Base-by-base conservation (phyloP, 495 filamentous ascomycete species). In the Penicillium silybi region DNA sequence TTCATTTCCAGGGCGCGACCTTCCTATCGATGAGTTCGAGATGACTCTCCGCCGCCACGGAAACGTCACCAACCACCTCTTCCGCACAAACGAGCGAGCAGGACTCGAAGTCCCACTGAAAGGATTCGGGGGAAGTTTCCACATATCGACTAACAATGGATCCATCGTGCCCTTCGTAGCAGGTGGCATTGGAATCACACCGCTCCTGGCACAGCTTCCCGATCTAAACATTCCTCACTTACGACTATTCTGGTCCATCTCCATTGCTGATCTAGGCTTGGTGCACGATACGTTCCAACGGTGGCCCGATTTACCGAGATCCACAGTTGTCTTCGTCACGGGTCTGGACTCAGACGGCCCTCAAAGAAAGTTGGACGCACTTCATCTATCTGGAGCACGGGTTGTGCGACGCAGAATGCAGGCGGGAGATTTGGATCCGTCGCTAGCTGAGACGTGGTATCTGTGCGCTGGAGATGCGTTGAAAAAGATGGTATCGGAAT, bases 141-240 rank as follows among this genome's bases (percentile, higher is more conserved):
- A 58, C 13, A 59, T 86, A n/a, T 44, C 70, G 57, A 75, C 70
- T 54, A 52, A 41, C 63, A 68, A 54, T 17, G 60, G 44, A 39
- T 73, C 62, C 15, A 53, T 54, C 22, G 10, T 54, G 2, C 62
- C 63, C 3, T 91, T 88, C 58, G 67, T 92, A 6, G 87, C 87
- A 38, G 87, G 82, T 1, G 89, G 89, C 1, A 86, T 95, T 15
- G 89, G 89, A 2, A 88, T 92, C 54, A 95, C 88, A 32, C 89
- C 88, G 3, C 53, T 92, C 9, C 74, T 92, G 25, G 80, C 83
- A 4, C 85, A 89, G 50, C 70, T 84, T 17, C 59, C 70, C 2
- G 63, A 63, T 10, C 54, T 84, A 13, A 61, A 81, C 50, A 53
- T 73, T n/a, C 57, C 49, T 19, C 62, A 53, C 13, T 55, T 89